Percentiles rank a stretch among this genome's conserved stretches.
Conservation (phyloP, 1,139 yeast genomes). For the Hyphopichia buzzinii region DNA sequence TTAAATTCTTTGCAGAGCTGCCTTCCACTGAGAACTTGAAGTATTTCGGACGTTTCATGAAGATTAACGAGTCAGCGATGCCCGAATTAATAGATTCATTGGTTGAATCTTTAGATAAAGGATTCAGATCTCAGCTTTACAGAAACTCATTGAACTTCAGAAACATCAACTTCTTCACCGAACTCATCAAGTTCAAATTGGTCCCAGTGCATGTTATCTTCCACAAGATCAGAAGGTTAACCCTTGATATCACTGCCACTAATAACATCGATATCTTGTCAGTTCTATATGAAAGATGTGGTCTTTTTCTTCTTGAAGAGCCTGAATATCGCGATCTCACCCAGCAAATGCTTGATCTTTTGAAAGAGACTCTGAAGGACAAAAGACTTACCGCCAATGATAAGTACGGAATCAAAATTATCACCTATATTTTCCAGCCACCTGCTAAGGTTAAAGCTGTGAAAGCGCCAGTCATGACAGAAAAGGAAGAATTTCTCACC, state of each 20-base stretch:
- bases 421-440: slow-evolving; percentile 61
- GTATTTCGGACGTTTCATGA: slow-evolving; percentile 66
- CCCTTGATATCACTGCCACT: slow-evolving; percentile 48
- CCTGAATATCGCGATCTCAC: slow-evolving; percentile 60
- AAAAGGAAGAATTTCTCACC: slow-evolving; percentile 50
- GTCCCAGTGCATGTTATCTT: slow-evolving; percentile 71
- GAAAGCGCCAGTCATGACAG: slow-evolving; percentile 20
- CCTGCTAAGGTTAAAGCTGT: slow-evolving; percentile 37
- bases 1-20: slow-evolving; percentile 54
- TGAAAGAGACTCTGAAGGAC: slow-evolving; percentile 51
- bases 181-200: slow-evolving; percentile 72
- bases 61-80: slow-evolving; percentile 50
- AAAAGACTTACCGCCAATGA: slow-evolving; percentile 53
- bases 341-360: slow-evolving; percentile 59
- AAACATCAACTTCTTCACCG: slow-evolving; percentile 65
- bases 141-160: slow-evolving; percentile 51
- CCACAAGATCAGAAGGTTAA: slow-evolving; percentile 63
- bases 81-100: slow-evolving; percentile 57
- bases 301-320: slow-evolving; percentile 62
- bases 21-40: slow-evolving; percentile 43
- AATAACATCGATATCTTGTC: slow-evolving; percentile 66
- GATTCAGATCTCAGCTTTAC: slow-evolving; percentile 59
- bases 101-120: slow-evolving; percentile 53
- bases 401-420: slow-evolving; percentile 58
- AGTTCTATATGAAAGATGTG: slow-evolving; percentile 71